A percentile compares a stretch with the other conserved stretches of the same genome.
phyloP scores from a whole-genome alignment of 1,139 yeast genomes.

The Pneumocystis oryctolagi region DNA sequence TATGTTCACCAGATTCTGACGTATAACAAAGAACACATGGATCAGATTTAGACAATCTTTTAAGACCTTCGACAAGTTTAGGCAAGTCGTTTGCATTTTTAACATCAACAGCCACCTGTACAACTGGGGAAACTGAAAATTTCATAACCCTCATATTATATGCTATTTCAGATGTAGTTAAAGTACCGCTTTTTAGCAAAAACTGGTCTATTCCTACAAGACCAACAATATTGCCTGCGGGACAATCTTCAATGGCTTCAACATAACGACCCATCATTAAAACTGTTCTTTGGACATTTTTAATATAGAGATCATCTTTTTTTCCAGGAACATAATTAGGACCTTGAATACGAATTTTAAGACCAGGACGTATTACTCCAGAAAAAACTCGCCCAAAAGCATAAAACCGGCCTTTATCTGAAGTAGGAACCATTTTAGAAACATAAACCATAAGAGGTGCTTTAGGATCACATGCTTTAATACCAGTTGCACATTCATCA shows the following conservation, averaged over 20 bases:
- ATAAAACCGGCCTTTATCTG: conserved; percentile 99
- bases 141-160: conserved; percentile 99
- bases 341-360: conserved; percentile 99
- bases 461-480: conserved; percentile 96
- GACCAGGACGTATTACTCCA: conserved; percentile 98
- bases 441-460: conserved; percentile 98
- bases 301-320: conserved; percentile 93
- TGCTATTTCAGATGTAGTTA: conserved; percentile 90
- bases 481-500: conserved; percentile 79
- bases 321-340: conserved; percentile 98
- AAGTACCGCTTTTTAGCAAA: conserved; percentile 98
- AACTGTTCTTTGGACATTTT: conserved; percentile 98
- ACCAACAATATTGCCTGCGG: conserved; percentile 99
- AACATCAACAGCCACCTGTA: conserved; percentile 98
- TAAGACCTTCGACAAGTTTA: conserved; percentile 98
- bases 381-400: conserved; percentile 99
- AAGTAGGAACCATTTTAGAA: conserved; percentile 99
- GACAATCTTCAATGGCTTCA: conserved; percentile 98
- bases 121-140: conserved; percentile 99
- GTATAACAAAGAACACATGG: conserved; percentile 89
- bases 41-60: conserved; percentile 98
- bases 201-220: conserved; percentile 99
- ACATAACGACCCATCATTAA: conserved; percentile 99
- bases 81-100: conserved; percentile 99
- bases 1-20: conserved; percentile 96